Conservation (phyloP, 2,329 filamentous ascomycete species). For the Teratosphaeria gauchensis region DNA sequence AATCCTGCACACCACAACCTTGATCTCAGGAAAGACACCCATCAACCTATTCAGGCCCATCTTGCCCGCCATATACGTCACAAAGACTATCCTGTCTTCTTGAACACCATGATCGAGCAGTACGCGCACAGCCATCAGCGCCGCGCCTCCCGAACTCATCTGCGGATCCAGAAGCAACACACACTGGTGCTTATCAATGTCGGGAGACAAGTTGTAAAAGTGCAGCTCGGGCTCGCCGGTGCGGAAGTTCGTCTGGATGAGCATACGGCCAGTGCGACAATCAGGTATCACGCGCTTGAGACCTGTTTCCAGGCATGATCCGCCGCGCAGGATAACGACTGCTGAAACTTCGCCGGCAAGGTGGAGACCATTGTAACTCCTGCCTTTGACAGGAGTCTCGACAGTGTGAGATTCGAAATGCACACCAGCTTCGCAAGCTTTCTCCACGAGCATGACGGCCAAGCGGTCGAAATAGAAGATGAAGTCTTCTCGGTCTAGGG, state of each 20-base stretch:
- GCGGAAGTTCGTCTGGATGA: constrained; percentile 74
- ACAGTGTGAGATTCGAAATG: constrained; percentile 56
- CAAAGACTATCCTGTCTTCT: constrained; percentile 77
- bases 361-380: constrained; percentile 61
- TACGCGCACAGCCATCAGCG: constrained; percentile 92
- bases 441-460: constrained; percentile 73
- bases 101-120: constrained; percentile 85
- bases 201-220: constrained; percentile 68
- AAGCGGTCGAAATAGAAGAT: constrained; percentile 96
- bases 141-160: constrained; percentile 80
- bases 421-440: constrained; percentile 63
- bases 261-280: constrained; percentile 74
- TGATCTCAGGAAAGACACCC: constrained; percentile 79
- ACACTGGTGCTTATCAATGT: constrained; percentile 64
- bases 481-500: constrained; percentile 77
- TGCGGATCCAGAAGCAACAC: constrained; percentile 86
- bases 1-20: constrained; percentile 74
- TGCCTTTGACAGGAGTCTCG: constrained; percentile 56
- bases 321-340: constrained; percentile 79
- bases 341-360: constrained; percentile 67
- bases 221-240: constrained; percentile 90
- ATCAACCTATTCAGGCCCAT: constrained; percentile 76
- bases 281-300: constrained; percentile 86
- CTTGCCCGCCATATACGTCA: constrained; percentile 81
- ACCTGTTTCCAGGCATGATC: constrained; percentile 78